A percentile compares a stretch with the other conserved stretches of the same genome.
phyloP scores from a whole-genome alignment of 768 basidiomycete genomes.

The Lactifluus hygrophoroides region DNA sequence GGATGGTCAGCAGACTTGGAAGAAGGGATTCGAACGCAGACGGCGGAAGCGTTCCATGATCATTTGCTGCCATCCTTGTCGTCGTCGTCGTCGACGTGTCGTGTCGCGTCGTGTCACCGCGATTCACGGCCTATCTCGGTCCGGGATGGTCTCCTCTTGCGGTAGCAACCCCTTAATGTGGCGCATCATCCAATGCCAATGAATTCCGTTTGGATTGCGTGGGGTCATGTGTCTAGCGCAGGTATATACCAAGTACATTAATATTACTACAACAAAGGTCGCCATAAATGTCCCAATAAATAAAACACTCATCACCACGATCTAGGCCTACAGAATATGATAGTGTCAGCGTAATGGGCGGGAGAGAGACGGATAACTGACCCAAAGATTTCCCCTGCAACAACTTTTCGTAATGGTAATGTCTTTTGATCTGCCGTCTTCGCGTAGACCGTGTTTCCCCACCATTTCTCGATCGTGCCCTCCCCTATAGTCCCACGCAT shows the following conservation, averaged over 20 bases:
- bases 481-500: slow-evolving; percentile 11
- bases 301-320: slow-evolving; percentile 11
- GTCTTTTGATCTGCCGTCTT: slow-evolving; percentile 15
- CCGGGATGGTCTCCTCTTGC: too few relatives aligned
- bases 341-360: neutral
- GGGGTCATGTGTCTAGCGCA: neutral
- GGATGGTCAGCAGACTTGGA: slow-evolving; percentile 48
- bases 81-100: neutral
- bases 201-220: slow-evolving; percentile 13
- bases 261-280: slow-evolving; percentile 11
- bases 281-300: neutral
- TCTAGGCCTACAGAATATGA: slow-evolving; percentile 9
- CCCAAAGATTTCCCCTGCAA: slow-evolving; percentile 18
- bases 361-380: neutral
- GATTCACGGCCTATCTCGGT: neutral
- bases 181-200: neutral
- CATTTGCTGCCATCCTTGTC: neutral
- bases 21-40: slow-evolving; percentile 48
- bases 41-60: slow-evolving; percentile 7
- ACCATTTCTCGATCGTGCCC: slow-evolving; percentile 14
- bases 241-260: slow-evolving; percentile 9
- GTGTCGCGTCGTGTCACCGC: too few relatives aligned
- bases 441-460: slow-evolving; percentile 21
- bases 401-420: slow-evolving; percentile 12
- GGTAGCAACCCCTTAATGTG: neutral